Conservation (phyloP, 2,329 filamentous ascomycete species). For the Cladophialophora carrionii region DNA sequence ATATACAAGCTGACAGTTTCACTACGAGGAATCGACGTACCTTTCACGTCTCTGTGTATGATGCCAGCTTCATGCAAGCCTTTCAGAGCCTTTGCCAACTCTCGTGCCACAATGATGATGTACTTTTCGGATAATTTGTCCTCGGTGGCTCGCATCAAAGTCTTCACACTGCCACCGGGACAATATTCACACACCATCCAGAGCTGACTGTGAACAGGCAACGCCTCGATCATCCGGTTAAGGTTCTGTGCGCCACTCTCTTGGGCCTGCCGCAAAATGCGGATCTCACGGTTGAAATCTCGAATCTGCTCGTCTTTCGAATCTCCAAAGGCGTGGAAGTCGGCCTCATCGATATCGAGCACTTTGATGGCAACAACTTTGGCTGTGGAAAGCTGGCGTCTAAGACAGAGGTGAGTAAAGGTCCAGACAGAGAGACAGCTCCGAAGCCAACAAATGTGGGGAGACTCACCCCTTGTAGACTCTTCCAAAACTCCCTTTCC, state of each 20-base stretch:
- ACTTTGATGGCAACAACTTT: constrained; percentile 57
- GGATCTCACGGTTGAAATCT: constrained; percentile 65
- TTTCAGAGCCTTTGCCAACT: constrained; percentile 64
- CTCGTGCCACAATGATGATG: constrained; percentile 66
- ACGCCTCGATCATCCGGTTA: constrained; percentile 66
- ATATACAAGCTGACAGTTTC: background rate
- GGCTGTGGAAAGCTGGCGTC: constrained; percentile 45
- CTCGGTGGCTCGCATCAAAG: constrained; percentile 57
- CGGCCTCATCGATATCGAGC: constrained; percentile 54
- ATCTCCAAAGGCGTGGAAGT: constrained; percentile 53
- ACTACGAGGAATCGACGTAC: constrained; percentile 42
- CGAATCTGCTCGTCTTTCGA: constrained; percentile 55
- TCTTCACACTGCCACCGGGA: constrained; percentile 67
- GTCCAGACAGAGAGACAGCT: background rate
- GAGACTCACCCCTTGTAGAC: constrained; percentile 53
- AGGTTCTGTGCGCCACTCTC: constrained; percentile 66
- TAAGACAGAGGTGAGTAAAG: constrained; percentile 19
- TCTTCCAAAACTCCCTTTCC: constrained; percentile 56
- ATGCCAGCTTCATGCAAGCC: constrained; percentile 68
- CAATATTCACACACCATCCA: constrained; percentile 71
- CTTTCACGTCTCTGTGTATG: constrained; percentile 68
- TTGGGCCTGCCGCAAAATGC: constrained; percentile 64
- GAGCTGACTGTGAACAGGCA: constrained; percentile 65
- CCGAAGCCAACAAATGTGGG: background rate
- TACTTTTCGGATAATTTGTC: constrained; percentile 62